Base-by-base conservation (phyloP, 2,329 filamentous ascomycete genomes). In the Ophiostoma fasciatum region DNA sequence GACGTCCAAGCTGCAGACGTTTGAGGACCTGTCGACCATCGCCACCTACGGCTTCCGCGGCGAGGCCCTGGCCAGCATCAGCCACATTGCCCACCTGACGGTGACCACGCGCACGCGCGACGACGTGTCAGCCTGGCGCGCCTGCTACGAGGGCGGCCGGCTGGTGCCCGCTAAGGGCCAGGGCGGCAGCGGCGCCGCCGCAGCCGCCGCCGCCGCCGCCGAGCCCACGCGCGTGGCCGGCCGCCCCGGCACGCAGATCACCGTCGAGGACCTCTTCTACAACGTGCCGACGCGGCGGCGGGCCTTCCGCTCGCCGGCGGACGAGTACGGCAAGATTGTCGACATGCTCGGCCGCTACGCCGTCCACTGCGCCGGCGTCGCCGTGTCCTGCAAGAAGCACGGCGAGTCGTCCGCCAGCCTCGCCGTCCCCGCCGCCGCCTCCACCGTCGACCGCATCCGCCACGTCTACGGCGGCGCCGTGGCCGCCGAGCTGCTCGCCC, bases 241-340 rank as follows among this genome's bases (percentile, higher is more conserved):
- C 13, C 74, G 87, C 13, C 78, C 74, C 43, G 90, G 90, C 7
- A 98, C 90, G 3, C 87, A 94, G 50, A 94, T 98, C 49, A 87
- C 83, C 0, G 87, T 98, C 13, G 88, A 98, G 51, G 90, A 98
- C 54, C 61, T 98, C 10, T 98, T 98, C 56, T 98, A 94, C 64
- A 98, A 94, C 49, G 74, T 96, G 1, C 87, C 85, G 0, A 93
- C 81, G 8, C 74, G 90, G 18, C 75, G 87, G 25, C 74, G 77
- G 45, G 90, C 92, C 10, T 98, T 98, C 51, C 75, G 90, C 28
- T 96, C 88, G 12, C 63, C 82, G 14, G 82, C 85, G 26, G 90
- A 98, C 51, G 92, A 98, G 54, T 96, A 92, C 61, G 85, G 92
- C 50, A 98, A 96, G 60, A 94, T 98, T 38, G 76, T 96, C 19